Conservation (phyloP, 495 filamentous ascomycete genomes). For the Neurospora tetrasperma region DNA sequence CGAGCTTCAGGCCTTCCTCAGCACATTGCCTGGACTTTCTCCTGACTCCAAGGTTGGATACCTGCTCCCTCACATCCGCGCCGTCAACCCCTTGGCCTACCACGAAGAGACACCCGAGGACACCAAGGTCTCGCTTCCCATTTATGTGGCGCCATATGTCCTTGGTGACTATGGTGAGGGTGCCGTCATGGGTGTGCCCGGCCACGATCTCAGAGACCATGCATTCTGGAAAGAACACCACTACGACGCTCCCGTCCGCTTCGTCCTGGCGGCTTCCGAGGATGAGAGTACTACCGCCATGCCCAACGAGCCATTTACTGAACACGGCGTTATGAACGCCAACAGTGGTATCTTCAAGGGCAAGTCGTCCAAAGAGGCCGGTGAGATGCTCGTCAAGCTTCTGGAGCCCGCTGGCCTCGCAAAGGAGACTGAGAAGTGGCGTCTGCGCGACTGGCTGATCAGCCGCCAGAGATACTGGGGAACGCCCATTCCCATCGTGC, state of each 20-base stretch:
- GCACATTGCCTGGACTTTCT: slow-evolving; percentile 48
- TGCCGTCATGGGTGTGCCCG: slow-evolving; percentile 87
- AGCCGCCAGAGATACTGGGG: slow-evolving; percentile 89
- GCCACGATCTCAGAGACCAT: slow-evolving; percentile 67
- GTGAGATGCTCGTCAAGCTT: slow-evolving; percentile 47
- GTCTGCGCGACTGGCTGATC: slow-evolving; percentile 77
- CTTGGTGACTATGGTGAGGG: slow-evolving; percentile 78
- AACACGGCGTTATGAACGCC: slow-evolving; percentile 55
- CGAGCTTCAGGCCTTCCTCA: slow-evolving; percentile 56
- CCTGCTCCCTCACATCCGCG: slow-evolving; percentile 47
- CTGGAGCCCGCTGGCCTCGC: slow-evolving; percentile 47
- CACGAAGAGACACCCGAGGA: slow-evolving; percentile 39
- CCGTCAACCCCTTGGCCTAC: slow-evolving; percentile 55
- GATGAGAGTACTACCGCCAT: slow-evolving; percentile 32
- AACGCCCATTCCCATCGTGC: slow-evolving; percentile 79
- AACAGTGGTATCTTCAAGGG: slow-evolving; percentile 50
- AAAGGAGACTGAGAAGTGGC: slow-evolving; percentile 56
- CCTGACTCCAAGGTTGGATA: slow-evolving; percentile 69
- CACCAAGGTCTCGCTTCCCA: slow-evolving; percentile 48
- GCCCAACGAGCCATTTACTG: slow-evolving; percentile 41
- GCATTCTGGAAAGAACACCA: slow-evolving; percentile 68
- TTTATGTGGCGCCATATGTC: slow-evolving; percentile 82
- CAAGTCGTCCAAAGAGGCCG: slow-evolving; percentile 51
- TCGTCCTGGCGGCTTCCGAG: slow-evolving; percentile 43
- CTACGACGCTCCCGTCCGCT: slow-evolving; percentile 38